phyloP scores from a whole-genome alignment of 257 asterid species.

The Solanum boliviense region DNA sequence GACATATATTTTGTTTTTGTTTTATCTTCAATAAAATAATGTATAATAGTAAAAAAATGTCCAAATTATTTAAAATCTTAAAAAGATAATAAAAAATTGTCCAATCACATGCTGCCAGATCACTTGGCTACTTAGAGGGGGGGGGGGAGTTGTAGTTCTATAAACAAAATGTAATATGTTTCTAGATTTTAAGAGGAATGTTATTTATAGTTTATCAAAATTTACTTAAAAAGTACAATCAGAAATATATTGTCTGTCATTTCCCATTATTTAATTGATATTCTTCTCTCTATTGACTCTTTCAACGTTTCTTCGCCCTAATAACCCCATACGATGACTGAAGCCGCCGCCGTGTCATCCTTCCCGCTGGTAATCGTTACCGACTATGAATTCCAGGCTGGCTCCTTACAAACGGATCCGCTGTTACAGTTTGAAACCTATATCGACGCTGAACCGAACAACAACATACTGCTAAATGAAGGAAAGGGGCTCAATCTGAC shows the following conservation, averaged over 20 bases:
- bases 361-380: neutral
- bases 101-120: neutral
- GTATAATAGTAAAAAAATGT: neutral
- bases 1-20: neutral
- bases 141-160: neutral
- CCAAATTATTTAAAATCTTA: neutral
- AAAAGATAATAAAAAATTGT: neutral
- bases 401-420: conserved; percentile 3
- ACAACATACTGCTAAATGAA: neutral
- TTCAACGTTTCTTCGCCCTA: neutral
- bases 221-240: neutral
- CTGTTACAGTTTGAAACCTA: conserved; percentile 12
- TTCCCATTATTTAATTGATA: neutral
- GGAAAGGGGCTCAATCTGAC: neutral
- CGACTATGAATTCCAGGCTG: neutral
- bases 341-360: neutral
- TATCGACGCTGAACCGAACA: neutral
- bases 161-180: neutral
- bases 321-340: neutral
- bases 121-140: neutral
- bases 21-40: neutral
- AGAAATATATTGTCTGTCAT: neutral
- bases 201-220: neutral
- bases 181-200: neutral
- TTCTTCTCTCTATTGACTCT: neutral